A percentile compares a stretch with the other conserved stretches of the same genome.
Conservation (phyloP, 2,329 filamentous ascomycete species). For the Xylaria sp. region DNA sequence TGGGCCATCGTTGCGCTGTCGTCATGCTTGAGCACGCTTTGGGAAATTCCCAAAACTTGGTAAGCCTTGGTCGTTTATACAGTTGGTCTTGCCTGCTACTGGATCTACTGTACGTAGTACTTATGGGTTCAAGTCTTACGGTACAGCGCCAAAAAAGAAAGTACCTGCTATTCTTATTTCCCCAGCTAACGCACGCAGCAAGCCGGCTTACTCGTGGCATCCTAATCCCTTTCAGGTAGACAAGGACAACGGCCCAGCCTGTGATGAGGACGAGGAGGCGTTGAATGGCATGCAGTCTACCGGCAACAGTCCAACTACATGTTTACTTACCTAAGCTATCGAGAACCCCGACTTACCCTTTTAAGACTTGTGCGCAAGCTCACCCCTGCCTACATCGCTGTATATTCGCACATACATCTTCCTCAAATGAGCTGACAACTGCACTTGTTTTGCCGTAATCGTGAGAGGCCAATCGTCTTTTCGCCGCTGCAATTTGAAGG, state of each 20-base stretch:
- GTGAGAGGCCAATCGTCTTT: slow-evolving; percentile 19
- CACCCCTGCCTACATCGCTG: slow-evolving; percentile 24
- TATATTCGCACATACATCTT: slow-evolving; percentile 28
- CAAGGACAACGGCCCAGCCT: not conserved
- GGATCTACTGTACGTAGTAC: slow-evolving; percentile 2
- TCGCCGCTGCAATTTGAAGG: slow-evolving; percentile 11
- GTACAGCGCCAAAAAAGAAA: slow-evolving; percentile 5
- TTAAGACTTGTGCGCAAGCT: slow-evolving; percentile 23
- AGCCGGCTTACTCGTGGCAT: slow-evolving; percentile 11
- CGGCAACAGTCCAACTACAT: not conserved
- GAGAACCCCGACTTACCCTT: slow-evolving; percentile 28
- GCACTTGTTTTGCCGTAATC: slow-evolving; percentile 15
- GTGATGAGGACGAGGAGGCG: not conserved
- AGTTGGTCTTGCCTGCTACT: not conserved
- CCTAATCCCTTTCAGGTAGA: not conserved
- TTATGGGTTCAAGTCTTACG: slow-evolving; percentile 11
- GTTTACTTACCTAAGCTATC: slow-evolving; percentile 7
- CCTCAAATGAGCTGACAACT: slow-evolving; percentile 23
- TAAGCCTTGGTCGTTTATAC: slow-evolving; percentile 8
- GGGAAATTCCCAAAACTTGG: slow-evolving; percentile 29
- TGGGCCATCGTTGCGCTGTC: slow-evolving; percentile 26
- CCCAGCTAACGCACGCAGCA: slow-evolving; percentile 2
- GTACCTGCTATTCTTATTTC: not conserved
- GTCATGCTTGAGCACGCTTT: slow-evolving; percentile 27
- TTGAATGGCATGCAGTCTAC: slow-evolving; percentile 25